Base-by-base conservation (phyloP, 2,329 filamentous ascomycete genomes). In the Hymenoscyphus fraxineus region DNA sequence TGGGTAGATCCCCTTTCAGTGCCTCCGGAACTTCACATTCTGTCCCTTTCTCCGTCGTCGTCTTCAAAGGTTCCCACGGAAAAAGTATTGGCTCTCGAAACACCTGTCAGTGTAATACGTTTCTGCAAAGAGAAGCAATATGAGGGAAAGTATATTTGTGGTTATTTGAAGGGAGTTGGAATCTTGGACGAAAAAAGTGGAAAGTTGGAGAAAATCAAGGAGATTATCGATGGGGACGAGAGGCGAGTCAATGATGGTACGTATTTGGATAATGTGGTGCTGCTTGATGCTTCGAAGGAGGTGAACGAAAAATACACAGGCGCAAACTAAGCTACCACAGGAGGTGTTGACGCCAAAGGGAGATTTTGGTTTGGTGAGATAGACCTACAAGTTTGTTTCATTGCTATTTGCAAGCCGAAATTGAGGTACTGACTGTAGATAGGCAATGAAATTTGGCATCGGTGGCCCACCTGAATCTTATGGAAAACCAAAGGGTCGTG, bases 101-200 rank as follows among this genome's bases (percentile, higher is more conserved):
- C 78, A 59, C 77, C 75, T 62, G 73, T 78, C 10, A 76, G 75
- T 2, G 76, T 78, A 2, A 68, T 70, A 1, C 73, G 72, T 51
- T 78, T 78, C 68, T 73, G 76, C 31, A 68, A 71, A 55, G 65
- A 70, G 44, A 68, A 71, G n/a, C 71, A 74, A 19, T 9, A 35
- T 32, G 27, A 15, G 3, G 73, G 75, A 2, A 77, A 76, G 61
- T 78, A 78, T 63, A 76, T 78, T 63, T 76, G 72, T 47, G 76
- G 76, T n/a, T 78, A 78, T 60, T 76, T 76, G 67, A 73, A 74
- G 61, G 77, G 76, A 3, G 72, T 78, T 13, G 77, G 75, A 12
- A 75, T 77, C 40, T 27, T 78, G 19, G 76, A 78, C 65, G 76
- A 78, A 66, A 67, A 66, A 39, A 77, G 73, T 3, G 76, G 77